Evolutionary conservation across 352 stramenopile genomes (phyloP).

Genomic region (Phytopythium kandeliae): DNA sequence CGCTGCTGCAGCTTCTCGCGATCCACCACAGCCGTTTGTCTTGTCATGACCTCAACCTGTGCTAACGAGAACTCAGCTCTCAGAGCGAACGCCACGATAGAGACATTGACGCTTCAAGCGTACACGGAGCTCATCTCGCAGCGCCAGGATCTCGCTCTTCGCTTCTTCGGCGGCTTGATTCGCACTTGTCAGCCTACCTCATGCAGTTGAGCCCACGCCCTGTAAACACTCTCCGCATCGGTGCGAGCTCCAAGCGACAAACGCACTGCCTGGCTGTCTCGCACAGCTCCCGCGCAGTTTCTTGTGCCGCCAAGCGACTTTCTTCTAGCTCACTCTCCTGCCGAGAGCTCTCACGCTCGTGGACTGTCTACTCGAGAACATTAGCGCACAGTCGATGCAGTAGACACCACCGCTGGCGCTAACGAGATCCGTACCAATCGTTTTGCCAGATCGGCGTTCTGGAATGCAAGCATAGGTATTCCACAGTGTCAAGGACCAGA

Average conservation of each 20-base stretch:
- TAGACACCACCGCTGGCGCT: neutral
- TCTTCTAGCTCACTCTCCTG: slow-evolving; percentile 31
- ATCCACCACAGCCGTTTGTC: slow-evolving; percentile 36
- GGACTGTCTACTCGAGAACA: slow-evolving; percentile 13
- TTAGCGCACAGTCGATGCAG: too few relatives aligned
- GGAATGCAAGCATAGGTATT: neutral
- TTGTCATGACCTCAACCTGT: slow-evolving; percentile 45
- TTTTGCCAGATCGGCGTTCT: slow-evolving; percentile 23
- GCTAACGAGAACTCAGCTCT: too few relatives aligned
- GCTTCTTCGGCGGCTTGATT: slow-evolving; percentile 27
- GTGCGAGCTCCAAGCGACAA: neutral
- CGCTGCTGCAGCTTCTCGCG: slow-evolving; percentile 35
- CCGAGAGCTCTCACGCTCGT: slow-evolving; percentile 22
- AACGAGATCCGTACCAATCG: slow-evolving; percentile 12
- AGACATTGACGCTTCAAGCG: too few relatives aligned
- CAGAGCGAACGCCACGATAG: too few relatives aligned
- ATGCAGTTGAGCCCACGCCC: too few relatives aligned
- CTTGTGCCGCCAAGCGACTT: slow-evolving; percentile 24
- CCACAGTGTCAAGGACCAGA: too few relatives aligned
- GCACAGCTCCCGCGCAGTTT: slow-evolving; percentile 21
- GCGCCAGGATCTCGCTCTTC: slow-evolving; percentile 27
- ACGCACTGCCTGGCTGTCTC: slow-evolving; percentile 29
- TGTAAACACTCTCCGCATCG: too few relatives aligned
- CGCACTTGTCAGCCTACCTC: slow-evolving; percentile 24
- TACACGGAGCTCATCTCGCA: slow-evolving; percentile 50